Conservation (phyloP, 139 green algal species). For the Chlorella sorokiniana region DNA sequence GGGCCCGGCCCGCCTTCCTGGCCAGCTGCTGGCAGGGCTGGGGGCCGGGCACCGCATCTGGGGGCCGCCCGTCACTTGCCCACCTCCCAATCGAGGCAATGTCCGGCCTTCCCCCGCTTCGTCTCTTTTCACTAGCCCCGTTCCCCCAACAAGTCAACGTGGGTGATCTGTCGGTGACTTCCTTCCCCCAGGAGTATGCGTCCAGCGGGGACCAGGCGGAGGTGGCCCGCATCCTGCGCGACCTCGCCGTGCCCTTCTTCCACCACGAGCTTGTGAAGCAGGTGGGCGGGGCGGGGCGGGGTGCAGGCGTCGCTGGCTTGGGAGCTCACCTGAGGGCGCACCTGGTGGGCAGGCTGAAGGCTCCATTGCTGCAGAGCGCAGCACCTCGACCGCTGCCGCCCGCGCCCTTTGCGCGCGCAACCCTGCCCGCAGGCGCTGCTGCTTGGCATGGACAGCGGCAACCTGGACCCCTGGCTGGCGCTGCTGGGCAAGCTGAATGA, state of each 20-base stretch:
- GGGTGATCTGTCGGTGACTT: background rate
- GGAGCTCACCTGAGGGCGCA: no score
- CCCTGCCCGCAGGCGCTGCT: constrained; percentile 62
- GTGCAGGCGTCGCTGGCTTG: no score
- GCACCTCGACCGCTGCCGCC: background rate
- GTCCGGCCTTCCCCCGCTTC: no score
- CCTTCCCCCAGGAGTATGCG: constrained; percentile 57
- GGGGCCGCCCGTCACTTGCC: no score
- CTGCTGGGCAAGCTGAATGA: constrained; percentile 68
- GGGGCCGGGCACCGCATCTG: no score
- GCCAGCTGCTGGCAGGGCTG: no score
- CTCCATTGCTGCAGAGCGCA: no score
- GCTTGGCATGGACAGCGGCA: constrained; percentile 50
- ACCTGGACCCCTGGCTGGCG: constrained; percentile 42
- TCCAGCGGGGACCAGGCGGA: constrained; percentile 59
- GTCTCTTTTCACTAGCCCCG: no score
- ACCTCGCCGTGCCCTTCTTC: constrained; percentile 77
- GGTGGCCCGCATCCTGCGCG: constrained; percentile 61
- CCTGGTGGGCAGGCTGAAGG: no score
- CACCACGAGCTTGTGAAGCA: constrained; percentile 84
- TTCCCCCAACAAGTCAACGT: no score
- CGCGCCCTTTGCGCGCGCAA: background rate
- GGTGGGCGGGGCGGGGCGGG: constrained; percentile 8
- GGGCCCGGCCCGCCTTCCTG: no score
- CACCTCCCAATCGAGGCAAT: no score